Evolutionary conservation across 805 yeast species (phyloP).

Genomic region (Cyberlindnera saturnus): DNA sequence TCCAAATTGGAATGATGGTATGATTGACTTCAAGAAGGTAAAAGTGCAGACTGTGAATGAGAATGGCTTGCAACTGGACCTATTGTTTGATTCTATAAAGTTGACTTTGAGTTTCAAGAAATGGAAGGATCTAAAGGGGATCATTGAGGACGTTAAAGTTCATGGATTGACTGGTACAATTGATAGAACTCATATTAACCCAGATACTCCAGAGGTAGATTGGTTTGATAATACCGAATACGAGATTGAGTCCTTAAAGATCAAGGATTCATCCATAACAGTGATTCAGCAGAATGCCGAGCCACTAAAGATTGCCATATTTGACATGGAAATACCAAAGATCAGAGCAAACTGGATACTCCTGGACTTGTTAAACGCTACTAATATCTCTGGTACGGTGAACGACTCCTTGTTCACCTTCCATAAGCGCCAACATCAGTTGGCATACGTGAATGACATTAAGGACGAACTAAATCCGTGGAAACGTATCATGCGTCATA

Average conservation of each 20-base stretch:
- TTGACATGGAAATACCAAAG: conserved; percentile 59
- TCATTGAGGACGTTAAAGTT: conserved; percentile 70
- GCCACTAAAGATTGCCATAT: conserved; percentile 42
- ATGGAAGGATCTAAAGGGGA: conserved; percentile 85
- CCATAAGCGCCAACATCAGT: conserved; percentile 63
- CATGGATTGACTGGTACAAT: conserved; percentile 82
- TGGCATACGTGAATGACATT: conserved; percentile 37
- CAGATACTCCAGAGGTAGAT: conserved; percentile 20
- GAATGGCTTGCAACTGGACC: conserved; percentile 71
- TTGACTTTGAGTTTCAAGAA: conserved; percentile 73
- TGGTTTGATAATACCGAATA: conserved; percentile 32
- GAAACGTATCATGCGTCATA: conserved; percentile 44
- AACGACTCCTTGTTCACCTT: conserved; percentile 72
- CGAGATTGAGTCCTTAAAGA: conserved; percentile 35
- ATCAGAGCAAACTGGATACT: conserved; percentile 52
- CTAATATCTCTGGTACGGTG: conserved; percentile 65
- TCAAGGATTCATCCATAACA: conserved; percentile 46
- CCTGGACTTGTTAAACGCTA: conserved; percentile 64
- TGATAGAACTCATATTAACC: conserved; percentile 44
- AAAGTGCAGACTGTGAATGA: conserved; percentile 57
- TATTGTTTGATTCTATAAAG: conserved; percentile 74
- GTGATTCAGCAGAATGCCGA: conserved; percentile 22
- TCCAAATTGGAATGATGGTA: conserved; percentile 88
- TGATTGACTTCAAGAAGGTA: conserved; percentile 73
- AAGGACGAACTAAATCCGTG: conserved; percentile 35